phyloP scores from a whole-genome alignment of 2,329 filamentous ascomycete genomes.

The Sporothrix dimorphospora region DNA sequence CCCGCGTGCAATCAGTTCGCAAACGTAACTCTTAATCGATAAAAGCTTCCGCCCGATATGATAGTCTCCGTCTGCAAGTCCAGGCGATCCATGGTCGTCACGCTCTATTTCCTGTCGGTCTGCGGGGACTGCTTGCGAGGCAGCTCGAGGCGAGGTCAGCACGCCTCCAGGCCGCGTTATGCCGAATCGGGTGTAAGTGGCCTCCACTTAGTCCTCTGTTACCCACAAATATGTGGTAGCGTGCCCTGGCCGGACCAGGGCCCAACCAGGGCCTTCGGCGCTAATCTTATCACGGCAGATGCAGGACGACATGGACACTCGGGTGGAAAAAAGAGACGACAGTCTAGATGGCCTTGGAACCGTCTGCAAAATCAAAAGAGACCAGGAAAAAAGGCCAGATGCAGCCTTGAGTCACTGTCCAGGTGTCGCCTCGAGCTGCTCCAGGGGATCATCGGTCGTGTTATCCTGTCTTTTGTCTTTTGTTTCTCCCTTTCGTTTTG shows the following conservation, averaged over 20 bases:
- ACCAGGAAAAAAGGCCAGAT: neutral
- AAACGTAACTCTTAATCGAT: conserved; percentile 1
- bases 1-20: neutral
- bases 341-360: neutral
- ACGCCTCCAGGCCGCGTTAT: neutral
- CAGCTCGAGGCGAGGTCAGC: conserved; percentile 19
- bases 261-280: neutral
- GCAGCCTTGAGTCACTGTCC: neutral
- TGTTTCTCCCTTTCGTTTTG: neutral
- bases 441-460: neutral
- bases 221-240: neutral
- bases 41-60: neutral
- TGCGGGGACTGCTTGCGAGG: conserved; percentile 9
- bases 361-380: neutral
- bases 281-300: conserved; percentile 17
- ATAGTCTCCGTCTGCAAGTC: neutral
- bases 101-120: neutral
- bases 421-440: conserved; percentile 18
- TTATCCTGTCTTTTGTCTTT: neutral
- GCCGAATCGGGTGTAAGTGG: conserved; percentile 13
- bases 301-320: neutral
- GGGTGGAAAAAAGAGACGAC: neutral
- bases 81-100: neutral
- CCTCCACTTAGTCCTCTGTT: neutral
- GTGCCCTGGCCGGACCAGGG: neutral